phyloP scores from a whole-genome alignment of 78 protist genomes.

The Ministeria vibrans region DNA sequence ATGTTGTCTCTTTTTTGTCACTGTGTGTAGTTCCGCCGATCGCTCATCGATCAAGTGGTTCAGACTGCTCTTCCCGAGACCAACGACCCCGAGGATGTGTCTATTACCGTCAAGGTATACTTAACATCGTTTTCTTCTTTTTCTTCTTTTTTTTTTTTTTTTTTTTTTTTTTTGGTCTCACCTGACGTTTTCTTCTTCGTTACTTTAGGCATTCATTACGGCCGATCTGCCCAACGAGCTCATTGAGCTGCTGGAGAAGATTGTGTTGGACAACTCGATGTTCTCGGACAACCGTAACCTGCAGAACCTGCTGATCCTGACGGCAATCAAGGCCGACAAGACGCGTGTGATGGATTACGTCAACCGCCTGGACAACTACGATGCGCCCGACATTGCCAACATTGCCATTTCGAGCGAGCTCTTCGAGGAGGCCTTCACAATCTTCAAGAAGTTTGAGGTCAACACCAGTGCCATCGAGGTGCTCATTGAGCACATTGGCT shows the following conservation, averaged over 20 bases:
- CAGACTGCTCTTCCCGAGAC: constrained; percentile 94
- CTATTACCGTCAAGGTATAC: constrained; percentile 91
- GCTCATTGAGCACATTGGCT: constrained; percentile 74
- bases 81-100: constrained; percentile 85
- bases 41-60: constrained; percentile 77
- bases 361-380: constrained; percentile 92
- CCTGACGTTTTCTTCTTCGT: too few relatives aligned
- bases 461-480: constrained; percentile 88
- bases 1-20: too few relatives aligned
- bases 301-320: constrained; percentile 96
- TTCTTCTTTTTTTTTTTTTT: too few relatives aligned
- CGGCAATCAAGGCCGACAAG: constrained; percentile 95
- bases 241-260: constrained; percentile 97
- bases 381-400: constrained; percentile 91
- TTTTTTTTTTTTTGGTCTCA: too few relatives aligned
- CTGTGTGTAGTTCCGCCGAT: constrained; percentile 9
- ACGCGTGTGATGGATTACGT: constrained; percentile 92
- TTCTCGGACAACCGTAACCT: constrained; percentile 86
- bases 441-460: constrained; percentile 89
- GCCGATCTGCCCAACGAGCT: constrained; percentile 97
- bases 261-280: constrained; percentile 82
- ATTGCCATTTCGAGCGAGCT: constrained; percentile 80
- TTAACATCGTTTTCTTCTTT: too few relatives aligned
- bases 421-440: constrained; percentile 97
- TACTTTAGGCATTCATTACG: constrained; percentile 98